Base-by-base conservation (phyloP, 2,329 filamentous ascomycete genomes). In the Exserohilum turcica region DNA sequence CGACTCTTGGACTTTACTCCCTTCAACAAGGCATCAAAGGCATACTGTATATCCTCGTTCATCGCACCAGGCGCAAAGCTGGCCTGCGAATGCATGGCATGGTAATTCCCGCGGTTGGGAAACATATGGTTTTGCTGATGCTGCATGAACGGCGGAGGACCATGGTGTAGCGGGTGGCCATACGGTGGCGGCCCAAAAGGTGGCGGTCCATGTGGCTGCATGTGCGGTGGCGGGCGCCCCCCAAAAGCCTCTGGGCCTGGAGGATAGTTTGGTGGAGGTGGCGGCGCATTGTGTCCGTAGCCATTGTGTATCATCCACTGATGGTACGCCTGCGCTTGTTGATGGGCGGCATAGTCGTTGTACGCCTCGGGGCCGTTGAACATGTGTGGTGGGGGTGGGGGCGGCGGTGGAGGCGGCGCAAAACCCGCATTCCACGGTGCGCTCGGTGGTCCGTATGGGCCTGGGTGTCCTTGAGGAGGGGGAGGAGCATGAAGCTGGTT, bases 41-140 rank as follows among this genome's bases (percentile, higher is more conserved):
- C 61, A 37, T 65, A 64, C 59, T 66, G 64, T 48, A 61, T 42
- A 33, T 64, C 56, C 21, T 54, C 43, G n/a, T 59, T 57, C 28
- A 45, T 59, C n/a, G 48, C 45, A 29, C 54, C 50, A 15, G 56
- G 49, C 5, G 51, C 46, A n/a, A 50, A 42, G 13, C 45, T 57
- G 15, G 55, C 39, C 16, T 62, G 62, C 9, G 48, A 37, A 27
- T 64, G 60, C 54, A 61, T 57, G 18, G 48, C 45, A 15, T 55
- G 54, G 18, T 57, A 49, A 15, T 57, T 53, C 29, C 54, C 56
- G 8, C 57, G 60, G 24, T 57, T 59, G 15, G 56, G 48, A 35
- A 48, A 63, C 38, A 48, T 53, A 1, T 40, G 56, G 31, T 56
- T 52, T 8, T 46, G 48, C 10, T 52, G 58, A 6, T 32, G 51